Percentiles rank a stretch among this genome's conserved stretches.
Evolutionary conservation across 257 asterid species (phyloP).

Genomic region (Echium plantagineum): DNA sequence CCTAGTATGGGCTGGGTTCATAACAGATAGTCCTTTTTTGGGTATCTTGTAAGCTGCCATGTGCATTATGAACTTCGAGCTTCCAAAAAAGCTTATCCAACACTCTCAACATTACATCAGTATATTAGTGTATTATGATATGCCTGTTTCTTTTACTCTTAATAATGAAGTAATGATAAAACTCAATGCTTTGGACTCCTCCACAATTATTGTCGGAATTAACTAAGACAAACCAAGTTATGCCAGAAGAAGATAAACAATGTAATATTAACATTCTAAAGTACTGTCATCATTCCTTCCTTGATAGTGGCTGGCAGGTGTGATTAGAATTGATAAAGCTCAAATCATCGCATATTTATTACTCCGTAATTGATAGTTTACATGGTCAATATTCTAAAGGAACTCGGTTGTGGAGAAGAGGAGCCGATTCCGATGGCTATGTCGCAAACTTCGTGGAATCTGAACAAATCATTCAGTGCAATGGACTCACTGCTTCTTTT

Average conservation of each 20-base stretch:
- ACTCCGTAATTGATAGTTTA: constrained; percentile 11
- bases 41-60: too few species aligned
- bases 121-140: too few species aligned
- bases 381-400: constrained; percentile 37
- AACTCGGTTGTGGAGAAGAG: constrained; percentile 98
- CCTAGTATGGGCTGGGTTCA: too few species aligned
- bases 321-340: not conserved
- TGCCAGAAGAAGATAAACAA: not conserved
- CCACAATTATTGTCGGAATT: not conserved
- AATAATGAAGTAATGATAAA: too few species aligned
- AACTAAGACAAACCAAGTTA: not conserved
- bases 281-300: not conserved
- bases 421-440: constrained; percentile 93
- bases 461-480: constrained; percentile 69
- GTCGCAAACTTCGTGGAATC: constrained; percentile 95
- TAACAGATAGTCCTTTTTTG: too few species aligned
- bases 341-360: not conserved
- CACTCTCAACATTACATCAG: too few species aligned
- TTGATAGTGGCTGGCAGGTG: not conserved
- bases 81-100: too few species aligned
- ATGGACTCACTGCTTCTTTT: constrained; percentile 69
- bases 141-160: not conserved
- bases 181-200: not conserved
- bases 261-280: not conserved
- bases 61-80: too few species aligned